Evolutionary conservation across 1,139 yeast species (phyloP).

Genomic region (Yamadazyma mexicana): DNA sequence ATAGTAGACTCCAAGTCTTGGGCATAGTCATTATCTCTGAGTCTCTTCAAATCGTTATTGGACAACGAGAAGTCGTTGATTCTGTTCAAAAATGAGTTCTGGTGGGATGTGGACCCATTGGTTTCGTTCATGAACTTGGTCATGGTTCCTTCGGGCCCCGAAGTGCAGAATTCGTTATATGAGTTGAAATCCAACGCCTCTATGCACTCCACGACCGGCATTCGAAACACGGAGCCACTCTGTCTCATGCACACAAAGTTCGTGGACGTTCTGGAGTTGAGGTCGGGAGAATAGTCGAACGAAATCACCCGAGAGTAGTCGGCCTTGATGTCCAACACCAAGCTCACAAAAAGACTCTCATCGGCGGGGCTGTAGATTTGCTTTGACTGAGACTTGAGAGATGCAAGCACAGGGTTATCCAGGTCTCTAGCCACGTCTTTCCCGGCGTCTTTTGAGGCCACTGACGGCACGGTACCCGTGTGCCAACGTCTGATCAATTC

Average conservation of each 20-base stretch:
- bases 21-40: constrained; percentile 15
- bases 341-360: constrained; percentile 70
- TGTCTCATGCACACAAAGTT: constrained; percentile 82
- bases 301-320: constrained; percentile 81
- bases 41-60: constrained; percentile 22
- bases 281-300: constrained; percentile 75
- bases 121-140: constrained; percentile 36
- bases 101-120: constrained; percentile 9
- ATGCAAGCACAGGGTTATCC: constrained; percentile 12
- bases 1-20: constrained; percentile 33
- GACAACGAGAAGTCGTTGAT: constrained; percentile 21
- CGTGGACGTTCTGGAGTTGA: constrained; percentile 44
- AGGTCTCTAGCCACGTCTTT: neutral
- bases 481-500: constrained; percentile 81
- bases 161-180: constrained; percentile 64
- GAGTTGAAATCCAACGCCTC: constrained; percentile 68
- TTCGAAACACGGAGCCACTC: constrained; percentile 81
- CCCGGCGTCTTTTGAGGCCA: constrained; percentile 5
- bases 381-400: constrained; percentile 35
- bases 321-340: constrained; percentile 74
- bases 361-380: constrained; percentile 38
- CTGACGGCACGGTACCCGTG: constrained; percentile 52
- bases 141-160: constrained; percentile 62
- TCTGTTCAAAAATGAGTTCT: constrained; percentile 11
- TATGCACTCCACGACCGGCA: constrained; percentile 72